A percentile compares a stretch with the other conserved stretches of the same genome.
phyloP scores from a whole-genome alignment of 1,284 basidiomycete species.

The Xerocomus minutiporus region DNA sequence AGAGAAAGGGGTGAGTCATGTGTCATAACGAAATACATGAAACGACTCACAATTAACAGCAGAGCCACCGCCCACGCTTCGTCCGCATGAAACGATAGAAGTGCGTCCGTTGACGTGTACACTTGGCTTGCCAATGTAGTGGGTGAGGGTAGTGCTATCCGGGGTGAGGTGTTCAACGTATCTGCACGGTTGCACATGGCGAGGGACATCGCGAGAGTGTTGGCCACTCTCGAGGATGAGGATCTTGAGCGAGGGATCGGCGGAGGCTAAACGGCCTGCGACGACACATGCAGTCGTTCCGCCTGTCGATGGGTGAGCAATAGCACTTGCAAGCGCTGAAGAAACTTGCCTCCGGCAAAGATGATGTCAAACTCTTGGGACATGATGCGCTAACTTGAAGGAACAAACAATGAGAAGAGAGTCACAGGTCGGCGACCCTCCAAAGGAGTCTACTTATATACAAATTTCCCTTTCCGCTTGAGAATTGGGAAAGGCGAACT shows the following conservation, averaged over 20 bases:
- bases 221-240: conserved; percentile 46
- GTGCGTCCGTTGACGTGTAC: conserved; percentile 1
- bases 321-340: background rate
- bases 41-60: conserved; percentile 30
- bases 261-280: conserved; percentile 39
- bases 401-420: background rate
- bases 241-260: conserved; percentile 39
- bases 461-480: background rate
- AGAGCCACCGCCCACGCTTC: conserved; percentile 57
- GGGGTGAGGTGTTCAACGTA: conserved; percentile 37
- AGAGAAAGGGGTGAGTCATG: background rate
- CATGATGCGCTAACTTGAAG: background rate
- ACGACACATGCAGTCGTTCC: conserved; percentile 21
- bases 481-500: background rate
- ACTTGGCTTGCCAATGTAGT: conserved; percentile 41
- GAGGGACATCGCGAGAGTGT: conserved; percentile 41
- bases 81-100: conserved; percentile 26
- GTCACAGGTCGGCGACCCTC: no score
- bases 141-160: conserved; percentile 36
- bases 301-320: background rate
- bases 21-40: background rate
- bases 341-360: background rate
- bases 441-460: background rate
- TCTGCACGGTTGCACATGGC: conserved; percentile 48
- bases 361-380: background rate